A percentile compares a stretch with the other conserved stretches of the same genome.
phyloP scores from a whole-genome alignment of 805 yeast genomes.

The Candida nanaspora region DNA sequence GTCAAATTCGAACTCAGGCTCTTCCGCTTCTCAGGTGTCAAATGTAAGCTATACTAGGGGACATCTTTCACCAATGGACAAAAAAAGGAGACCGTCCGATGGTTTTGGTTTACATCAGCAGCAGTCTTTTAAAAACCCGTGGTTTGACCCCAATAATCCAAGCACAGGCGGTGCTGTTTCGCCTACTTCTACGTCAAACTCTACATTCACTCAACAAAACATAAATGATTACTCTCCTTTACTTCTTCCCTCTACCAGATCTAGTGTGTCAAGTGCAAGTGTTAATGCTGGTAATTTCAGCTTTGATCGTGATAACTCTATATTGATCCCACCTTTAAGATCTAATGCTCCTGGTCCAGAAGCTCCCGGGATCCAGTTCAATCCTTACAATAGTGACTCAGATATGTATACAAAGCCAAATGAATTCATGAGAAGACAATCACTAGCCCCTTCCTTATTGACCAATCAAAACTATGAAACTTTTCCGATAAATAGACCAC shows the following conservation, averaged over 20 bases:
- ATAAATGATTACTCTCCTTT: not conserved
- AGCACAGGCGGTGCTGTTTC: not conserved
- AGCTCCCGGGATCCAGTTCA: too few species aligned
- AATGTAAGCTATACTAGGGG: not conserved
- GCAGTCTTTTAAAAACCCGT: constrained; percentile 1
- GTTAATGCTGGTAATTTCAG: not conserved
- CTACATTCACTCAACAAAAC: not conserved
- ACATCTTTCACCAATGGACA: not conserved
- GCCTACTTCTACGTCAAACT: not conserved
- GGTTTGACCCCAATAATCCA: not conserved
- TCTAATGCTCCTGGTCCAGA: constrained; percentile 20
- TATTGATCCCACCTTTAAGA: constrained; percentile 24
- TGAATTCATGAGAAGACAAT: constrained; percentile 21
- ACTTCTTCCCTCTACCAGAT: constrained; percentile 1
- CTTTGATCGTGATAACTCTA: not conserved
- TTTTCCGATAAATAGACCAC: not conserved
- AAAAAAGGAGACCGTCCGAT: not conserved
- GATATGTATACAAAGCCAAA: constrained; percentile 8
- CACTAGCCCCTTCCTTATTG: constrained; percentile 20
- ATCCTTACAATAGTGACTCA: constrained; percentile 10
- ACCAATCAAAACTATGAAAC: constrained; percentile 4
- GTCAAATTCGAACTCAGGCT: not conserved
- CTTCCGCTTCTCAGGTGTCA: not conserved
- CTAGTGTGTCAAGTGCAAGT: not conserved
- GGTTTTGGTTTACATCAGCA: not conserved